phyloP scores from a whole-genome alignment of 2,329 filamentous ascomycete species.

The Microcyclospora tardicrescens region DNA sequence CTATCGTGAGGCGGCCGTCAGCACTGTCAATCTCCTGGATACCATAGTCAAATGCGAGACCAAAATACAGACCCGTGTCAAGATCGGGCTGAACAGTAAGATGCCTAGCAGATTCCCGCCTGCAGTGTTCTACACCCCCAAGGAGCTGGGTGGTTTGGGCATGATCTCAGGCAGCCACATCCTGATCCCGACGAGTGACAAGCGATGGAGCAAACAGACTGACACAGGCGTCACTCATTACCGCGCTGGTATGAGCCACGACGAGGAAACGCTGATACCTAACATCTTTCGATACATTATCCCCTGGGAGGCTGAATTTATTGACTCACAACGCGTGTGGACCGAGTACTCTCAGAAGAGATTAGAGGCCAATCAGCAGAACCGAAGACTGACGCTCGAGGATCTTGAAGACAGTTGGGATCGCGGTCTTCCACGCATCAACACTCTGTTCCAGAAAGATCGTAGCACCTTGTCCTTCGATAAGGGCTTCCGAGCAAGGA shows the following conservation, averaged over 20 bases:
- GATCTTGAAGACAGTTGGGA: constrained; percentile 98
- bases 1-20: constrained; percentile 93
- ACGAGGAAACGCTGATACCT: constrained; percentile 93
- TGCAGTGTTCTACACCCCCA: constrained; percentile 96
- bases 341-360: constrained; percentile 98
- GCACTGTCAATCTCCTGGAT: constrained; percentile 83
- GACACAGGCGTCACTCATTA: constrained; percentile 96
- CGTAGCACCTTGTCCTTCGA: constrained; percentile 94
- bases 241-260: constrained; percentile 92
- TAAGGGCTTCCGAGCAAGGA: constrained; percentile 89
- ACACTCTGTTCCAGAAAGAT: constrained; percentile 97
- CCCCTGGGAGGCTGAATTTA: constrained; percentile 97
- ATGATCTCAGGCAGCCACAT: constrained; percentile 99
- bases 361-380: constrained; percentile 92
- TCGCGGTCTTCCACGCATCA: constrained; percentile 90
- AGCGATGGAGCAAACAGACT: constrained; percentile 96
- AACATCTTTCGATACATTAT: constrained; percentile 99
- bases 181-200: constrained; percentile 90
- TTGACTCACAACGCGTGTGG: constrained; percentile 97
- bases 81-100: constrained; percentile 97
- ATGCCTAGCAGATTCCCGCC: constrained; percentile 98
- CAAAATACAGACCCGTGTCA: constrained; percentile 97
- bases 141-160: constrained; percentile 88
- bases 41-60: constrained; percentile 99
- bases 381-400: constrained; percentile 83